Percentiles rank a stretch among this genome's conserved stretches.
Evolutionary conservation across 208 protist species (phyloP).

Genomic region (Wallacemonas collosoma): DNA sequence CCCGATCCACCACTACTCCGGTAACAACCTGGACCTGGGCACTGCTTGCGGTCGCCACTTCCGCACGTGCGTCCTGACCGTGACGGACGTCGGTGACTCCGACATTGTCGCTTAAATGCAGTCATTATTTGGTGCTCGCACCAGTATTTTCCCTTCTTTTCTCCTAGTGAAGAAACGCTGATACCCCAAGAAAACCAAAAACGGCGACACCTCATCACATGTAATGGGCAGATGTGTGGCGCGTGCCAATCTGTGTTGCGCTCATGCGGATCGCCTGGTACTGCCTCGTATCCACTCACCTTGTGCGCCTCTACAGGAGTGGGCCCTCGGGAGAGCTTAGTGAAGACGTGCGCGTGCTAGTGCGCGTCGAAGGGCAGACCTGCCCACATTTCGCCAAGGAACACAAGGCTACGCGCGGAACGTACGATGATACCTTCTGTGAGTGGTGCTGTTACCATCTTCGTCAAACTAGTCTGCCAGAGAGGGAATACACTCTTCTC

Average conservation of each 20-base stretch:
- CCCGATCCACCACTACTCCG: slow-evolving; percentile 98
- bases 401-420: too few relatives aligned
- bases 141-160: slow-evolving; percentile 26
- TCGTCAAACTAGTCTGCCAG: too few relatives aligned
- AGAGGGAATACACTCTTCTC: too few relatives aligned
- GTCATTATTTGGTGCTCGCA: slow-evolving; percentile 14
- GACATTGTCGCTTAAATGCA: slow-evolving; percentile 90
- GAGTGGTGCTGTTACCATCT: too few relatives aligned
- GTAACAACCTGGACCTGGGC: slow-evolving; percentile 99
- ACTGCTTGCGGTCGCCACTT: slow-evolving; percentile 99
- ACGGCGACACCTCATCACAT: neutral
- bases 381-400: too few relatives aligned
- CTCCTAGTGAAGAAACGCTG: slow-evolving; percentile 13
- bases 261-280: neutral
- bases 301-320: too few relatives aligned
- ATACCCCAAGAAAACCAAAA: slow-evolving; percentile 10
- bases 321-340: too few relatives aligned
- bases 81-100: slow-evolving; percentile 98
- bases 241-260: neutral
- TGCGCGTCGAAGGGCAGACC: too few relatives aligned
- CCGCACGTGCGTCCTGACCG: slow-evolving; percentile 96
- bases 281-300: too few relatives aligned
- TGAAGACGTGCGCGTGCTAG: too few relatives aligned
- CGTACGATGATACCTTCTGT: too few relatives aligned
- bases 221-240: too few relatives aligned